Evolutionary conservation across 805 yeast species (phyloP), one percentile per base, ranked within the genome.

Genomic region (Ogataea naganishii): DNA sequence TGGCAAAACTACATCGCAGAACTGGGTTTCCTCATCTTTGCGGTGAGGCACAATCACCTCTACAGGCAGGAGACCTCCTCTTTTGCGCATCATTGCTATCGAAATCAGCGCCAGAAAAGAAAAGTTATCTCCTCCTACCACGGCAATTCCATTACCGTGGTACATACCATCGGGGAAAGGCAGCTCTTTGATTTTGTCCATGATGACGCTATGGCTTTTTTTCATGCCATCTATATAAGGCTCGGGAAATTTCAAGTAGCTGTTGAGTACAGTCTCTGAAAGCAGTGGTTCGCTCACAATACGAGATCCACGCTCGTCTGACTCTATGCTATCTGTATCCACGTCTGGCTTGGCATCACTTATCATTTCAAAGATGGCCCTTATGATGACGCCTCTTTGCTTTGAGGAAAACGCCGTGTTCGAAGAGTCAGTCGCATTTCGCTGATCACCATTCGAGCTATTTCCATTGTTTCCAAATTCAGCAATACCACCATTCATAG

Each of bases 101-200:
- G 66, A 66, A n/a, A 72, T 47, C 21, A 74, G 44, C 1, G 77
- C 65, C 28, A 73, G 46, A 72, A 77, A 63, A 12, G 63, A 48
- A 38, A 52, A 63, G 32, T 63, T 62, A 7, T 77, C 80, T 22
- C 81, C 81, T 7, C 78, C 81, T 25, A 73, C 77, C 44, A 63
- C 71, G 3, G 73, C 80, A 7, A 72, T 66, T 12, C 81, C 81
- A 38, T 66, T 56, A 1, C 75, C 69, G 4, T 50, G 46, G 43
- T 67, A 71, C 8, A 70, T 38, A 5, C 58, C 52, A 35, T 60
- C 24, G 4, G 50, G 46, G 20, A 41, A 39, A 11, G 30, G 24
- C 10, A 43, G 18, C 14, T 33, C 47, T 5, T 73, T 72, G 47
- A 75, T 49, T 23, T 49, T 50, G 2, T 48, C 46, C 18, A 69